phyloP scores from a whole-genome alignment of 306 rosid genomes.

The Acacia confusa region DNA sequence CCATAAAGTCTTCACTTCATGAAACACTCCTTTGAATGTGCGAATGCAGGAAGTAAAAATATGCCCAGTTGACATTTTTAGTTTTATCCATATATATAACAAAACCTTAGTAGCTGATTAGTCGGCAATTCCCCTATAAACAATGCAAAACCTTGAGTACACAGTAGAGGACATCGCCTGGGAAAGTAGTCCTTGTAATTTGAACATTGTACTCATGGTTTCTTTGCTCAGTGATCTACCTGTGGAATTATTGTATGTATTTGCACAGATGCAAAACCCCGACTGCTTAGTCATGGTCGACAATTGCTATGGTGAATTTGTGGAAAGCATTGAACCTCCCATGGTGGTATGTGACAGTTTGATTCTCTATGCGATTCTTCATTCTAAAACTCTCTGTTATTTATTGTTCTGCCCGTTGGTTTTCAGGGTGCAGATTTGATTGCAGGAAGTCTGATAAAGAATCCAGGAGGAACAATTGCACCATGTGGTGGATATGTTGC shows the following conservation, averaged over 20 bases:
- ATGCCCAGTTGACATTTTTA: no score
- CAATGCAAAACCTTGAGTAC: no score
- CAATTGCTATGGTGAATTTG: conserved; percentile 96
- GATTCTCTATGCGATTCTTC: conserved; percentile 23
- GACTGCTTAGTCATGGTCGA: conserved; percentile 91
- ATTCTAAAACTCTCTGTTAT: conserved; percentile 22
- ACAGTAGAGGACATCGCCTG: no score
- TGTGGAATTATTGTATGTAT: not conserved
- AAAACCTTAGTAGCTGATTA: no score
- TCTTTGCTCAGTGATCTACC: no score
- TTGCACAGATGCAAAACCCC: conserved; percentile 75
- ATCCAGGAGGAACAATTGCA: conserved; percentile 94
- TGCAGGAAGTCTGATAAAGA: conserved; percentile 92
- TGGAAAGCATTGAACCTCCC: conserved; percentile 88
- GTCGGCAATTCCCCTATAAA: no score
- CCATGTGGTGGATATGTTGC: conserved; percentile 97
- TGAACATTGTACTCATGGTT: no score
- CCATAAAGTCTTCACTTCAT: no score
- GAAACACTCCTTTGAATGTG: no score
- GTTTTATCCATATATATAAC: no score
- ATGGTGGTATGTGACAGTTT: conserved; percentile 70
- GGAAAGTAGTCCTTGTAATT: no score
- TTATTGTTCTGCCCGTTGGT: conserved; percentile 23
- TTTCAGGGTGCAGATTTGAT: conserved; percentile 90
- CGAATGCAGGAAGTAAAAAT: no score